phyloP scores from a whole-genome alignment of 2,329 filamentous ascomycete species.

The Arthroderma sp. region DNA sequence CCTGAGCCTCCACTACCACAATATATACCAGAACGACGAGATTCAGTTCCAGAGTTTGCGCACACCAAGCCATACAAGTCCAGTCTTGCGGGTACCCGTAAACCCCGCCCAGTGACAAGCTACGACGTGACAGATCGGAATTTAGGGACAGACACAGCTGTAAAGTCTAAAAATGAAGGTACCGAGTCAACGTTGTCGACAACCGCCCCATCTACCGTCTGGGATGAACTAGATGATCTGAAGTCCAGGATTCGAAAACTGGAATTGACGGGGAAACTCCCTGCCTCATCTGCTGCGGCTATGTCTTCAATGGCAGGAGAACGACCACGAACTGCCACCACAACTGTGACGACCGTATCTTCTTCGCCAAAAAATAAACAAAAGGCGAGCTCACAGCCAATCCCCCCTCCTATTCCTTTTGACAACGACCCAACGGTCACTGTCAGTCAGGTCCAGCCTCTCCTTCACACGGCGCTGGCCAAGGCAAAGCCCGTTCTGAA shows the following conservation, averaged over 20 bases:
- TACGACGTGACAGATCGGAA: conserved; percentile 22
- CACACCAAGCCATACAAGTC: conserved; percentile 26
- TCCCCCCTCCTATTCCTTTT: conserved; percentile 26
- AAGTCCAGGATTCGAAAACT: conserved; percentile 86
- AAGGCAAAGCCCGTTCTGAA: conserved; percentile 63
- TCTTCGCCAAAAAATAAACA: conserved; percentile 67
- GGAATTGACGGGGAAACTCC: conserved; percentile 78
- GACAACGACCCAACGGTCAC: conserved; percentile 30
- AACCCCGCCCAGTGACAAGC: neutral
- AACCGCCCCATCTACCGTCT: conserved; percentile 81
- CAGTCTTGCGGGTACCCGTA: conserved; percentile 23
- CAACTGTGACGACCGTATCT: conserved; percentile 79
- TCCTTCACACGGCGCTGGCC: conserved; percentile 66
- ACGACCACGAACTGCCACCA: conserved; percentile 79
- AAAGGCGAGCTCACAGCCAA: conserved; percentile 35
- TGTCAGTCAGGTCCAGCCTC: conserved; percentile 54
- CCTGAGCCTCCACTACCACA: conserved; percentile 22
- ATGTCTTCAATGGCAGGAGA: conserved; percentile 65
- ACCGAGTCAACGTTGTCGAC: conserved; percentile 83
- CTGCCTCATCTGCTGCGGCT: conserved; percentile 67
- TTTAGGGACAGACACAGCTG: conserved; percentile 20
- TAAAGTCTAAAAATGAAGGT: conserved; percentile 42
- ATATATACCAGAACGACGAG: conserved; percentile 15
- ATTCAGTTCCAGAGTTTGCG: conserved; percentile 11
- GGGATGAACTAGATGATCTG: conserved; percentile 93